phyloP scores from a whole-genome alignment of 1,284 basidiomycete genomes.

The Heterobasidion occidentale region DNA sequence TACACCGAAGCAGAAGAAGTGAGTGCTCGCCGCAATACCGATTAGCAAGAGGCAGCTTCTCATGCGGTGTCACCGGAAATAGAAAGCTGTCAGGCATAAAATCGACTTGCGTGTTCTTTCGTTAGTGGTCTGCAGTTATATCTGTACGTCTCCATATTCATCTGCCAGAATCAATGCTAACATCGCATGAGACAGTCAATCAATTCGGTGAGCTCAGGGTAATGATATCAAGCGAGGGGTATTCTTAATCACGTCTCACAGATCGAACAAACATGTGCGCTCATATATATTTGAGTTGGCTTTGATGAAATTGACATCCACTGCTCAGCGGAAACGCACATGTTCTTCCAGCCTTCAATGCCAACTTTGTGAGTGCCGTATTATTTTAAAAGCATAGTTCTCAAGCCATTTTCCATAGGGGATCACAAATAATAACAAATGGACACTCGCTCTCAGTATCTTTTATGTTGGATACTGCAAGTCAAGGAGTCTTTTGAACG shows the following conservation, averaged over 20 bases:
- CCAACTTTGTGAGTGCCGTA: slow-evolving; percentile 34
- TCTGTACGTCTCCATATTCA: neutral
- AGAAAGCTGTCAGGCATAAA: slow-evolving; percentile 35
- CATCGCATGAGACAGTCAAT: slow-evolving; percentile 30
- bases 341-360: slow-evolving; percentile 40
- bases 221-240: neutral
- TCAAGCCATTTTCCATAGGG: slow-evolving; percentile 21
- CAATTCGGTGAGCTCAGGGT: slow-evolving; percentile 35
- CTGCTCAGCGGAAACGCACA: slow-evolving; percentile 39
- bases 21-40: neutral
- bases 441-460: slow-evolving; percentile 46
- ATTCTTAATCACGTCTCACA: slow-evolving; percentile 10
- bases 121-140: slow-evolving; percentile 38
- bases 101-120: slow-evolving; percentile 40
- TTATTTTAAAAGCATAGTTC: neutral
- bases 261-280: slow-evolving; percentile 48
- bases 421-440: slow-evolving; percentile 41
- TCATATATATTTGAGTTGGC: neutral
- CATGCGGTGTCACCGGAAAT: neutral
- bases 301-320: neutral
- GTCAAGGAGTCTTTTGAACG: slow-evolving; percentile 5
- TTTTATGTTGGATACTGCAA: slow-evolving; percentile 53
- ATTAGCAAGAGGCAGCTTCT: neutral
- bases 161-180: neutral
- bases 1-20: slow-evolving; percentile 42